Conservation (phyloP, 2,329 filamentous ascomycete species). For the Graphilbum fragrans region DNA sequence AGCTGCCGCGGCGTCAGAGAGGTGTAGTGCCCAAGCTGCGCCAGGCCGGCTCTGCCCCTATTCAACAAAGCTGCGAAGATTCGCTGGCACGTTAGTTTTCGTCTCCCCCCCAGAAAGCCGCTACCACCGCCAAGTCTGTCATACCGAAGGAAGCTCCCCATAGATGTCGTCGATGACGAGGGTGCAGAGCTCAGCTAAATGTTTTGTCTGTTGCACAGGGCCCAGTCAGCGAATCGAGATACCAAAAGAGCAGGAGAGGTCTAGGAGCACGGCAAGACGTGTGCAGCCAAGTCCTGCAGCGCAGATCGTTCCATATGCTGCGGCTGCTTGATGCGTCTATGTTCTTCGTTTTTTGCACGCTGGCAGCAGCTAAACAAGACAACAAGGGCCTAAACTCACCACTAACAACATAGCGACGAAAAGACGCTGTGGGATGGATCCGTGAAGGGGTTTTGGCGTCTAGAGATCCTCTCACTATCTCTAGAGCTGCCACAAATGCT, state of each 20-base stretch:
- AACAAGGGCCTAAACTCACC: constrained; percentile 19
- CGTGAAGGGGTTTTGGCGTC: constrained; percentile 44
- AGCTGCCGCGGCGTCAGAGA: constrained; percentile 63
- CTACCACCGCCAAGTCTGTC: too few relatives aligned
- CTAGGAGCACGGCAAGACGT: too few relatives aligned
- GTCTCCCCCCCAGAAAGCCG: neutral
- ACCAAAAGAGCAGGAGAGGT: neutral
- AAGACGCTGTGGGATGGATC: constrained; percentile 10
- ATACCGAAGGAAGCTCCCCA: constrained; percentile 86
- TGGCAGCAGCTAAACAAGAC: too few relatives aligned
- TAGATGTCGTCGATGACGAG: constrained; percentile 81
- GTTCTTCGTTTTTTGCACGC: neutral
- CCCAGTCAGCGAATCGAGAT: constrained; percentile 13
- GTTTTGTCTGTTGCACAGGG: constrained; percentile 43
- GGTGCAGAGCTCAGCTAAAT: constrained; percentile 77
- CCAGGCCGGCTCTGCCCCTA: constrained; percentile 63
- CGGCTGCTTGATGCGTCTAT: neutral
- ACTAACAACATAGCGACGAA: constrained; percentile 22
- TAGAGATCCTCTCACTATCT: constrained; percentile 69
- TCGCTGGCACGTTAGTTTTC: constrained; percentile 42
- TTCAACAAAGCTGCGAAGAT: constrained; percentile 71
- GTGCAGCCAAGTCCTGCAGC: too few relatives aligned
- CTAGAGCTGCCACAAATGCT: constrained; percentile 63
- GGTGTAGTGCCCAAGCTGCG: constrained; percentile 58
- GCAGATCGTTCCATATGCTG: too few relatives aligned